phyloP scores from a whole-genome alignment of 169 alveolate genomes.

The Plasmodium adleri region DNA sequence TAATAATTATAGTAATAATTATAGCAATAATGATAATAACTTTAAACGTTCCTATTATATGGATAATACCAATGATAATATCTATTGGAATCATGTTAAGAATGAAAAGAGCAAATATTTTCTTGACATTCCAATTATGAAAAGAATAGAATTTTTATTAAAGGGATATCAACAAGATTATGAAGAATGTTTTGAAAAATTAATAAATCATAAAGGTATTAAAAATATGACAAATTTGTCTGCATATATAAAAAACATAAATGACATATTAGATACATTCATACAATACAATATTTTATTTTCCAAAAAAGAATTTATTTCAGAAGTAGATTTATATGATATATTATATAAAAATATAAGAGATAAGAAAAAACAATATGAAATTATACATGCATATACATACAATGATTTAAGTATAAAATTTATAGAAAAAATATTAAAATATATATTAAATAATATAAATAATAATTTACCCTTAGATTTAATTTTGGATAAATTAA shows the following conservation, averaged over 20 bases:
- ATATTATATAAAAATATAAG: slow-evolving; percentile 28
- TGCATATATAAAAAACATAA: neutral
- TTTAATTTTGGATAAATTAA: slow-evolving; percentile 18
- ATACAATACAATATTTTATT: slow-evolving; percentile 58
- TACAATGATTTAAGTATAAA: slow-evolving; percentile 63
- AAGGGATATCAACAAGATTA: slow-evolving; percentile 70
- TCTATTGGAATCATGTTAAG: too few species aligned
- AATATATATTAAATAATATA: slow-evolving; percentile 18
- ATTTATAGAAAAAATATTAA: slow-evolving; percentile 27
- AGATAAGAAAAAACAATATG: slow-evolving; percentile 65
- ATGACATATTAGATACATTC: slow-evolving; percentile 45
- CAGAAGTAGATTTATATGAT: slow-evolving; percentile 59
- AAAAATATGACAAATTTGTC: neutral
- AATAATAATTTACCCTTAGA: neutral
- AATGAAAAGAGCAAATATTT: neutral
- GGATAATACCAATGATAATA: too few species aligned
- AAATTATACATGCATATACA: slow-evolving; percentile 73
- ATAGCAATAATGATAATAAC: too few species aligned
- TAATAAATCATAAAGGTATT: slow-evolving; percentile 3
- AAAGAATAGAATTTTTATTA: slow-evolving; percentile 53
- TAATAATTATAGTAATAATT: too few species aligned
- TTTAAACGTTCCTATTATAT: too few species aligned
- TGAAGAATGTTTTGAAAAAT: slow-evolving; percentile 48
- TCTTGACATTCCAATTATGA: slow-evolving; percentile 45
- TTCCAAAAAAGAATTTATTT: slow-evolving; percentile 47